phyloP scores from a whole-genome alignment of 2,329 filamentous ascomycete genomes.

The Cladobotryum mycophilum region DNA sequence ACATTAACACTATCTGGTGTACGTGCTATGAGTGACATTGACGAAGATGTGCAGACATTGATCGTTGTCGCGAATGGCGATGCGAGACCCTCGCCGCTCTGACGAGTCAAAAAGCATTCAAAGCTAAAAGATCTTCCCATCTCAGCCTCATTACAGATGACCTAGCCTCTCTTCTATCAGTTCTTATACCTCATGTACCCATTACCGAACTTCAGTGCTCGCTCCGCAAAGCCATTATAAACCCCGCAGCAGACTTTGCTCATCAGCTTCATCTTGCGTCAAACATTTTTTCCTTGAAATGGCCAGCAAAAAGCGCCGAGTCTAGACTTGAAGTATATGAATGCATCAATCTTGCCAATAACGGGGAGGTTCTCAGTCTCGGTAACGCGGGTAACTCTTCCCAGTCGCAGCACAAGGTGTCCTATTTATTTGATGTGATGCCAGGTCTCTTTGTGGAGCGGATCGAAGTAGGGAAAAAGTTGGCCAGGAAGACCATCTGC shows the following conservation, averaged over 20 bases:
- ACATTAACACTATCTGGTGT: background rate
- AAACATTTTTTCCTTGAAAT: slow-evolving; percentile 30
- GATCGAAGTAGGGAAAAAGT: slow-evolving; percentile 27
- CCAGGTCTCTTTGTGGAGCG: slow-evolving; percentile 33
- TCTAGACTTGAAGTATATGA: slow-evolving; percentile 32
- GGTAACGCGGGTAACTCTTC: slow-evolving; percentile 24
- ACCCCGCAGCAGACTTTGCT: slow-evolving; percentile 31
- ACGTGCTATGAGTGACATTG: slow-evolving; percentile 6
- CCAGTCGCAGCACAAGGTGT: slow-evolving; percentile 22
- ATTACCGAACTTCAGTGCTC: slow-evolving; percentile 26
- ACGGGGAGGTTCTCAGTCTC: slow-evolving; percentile 24
- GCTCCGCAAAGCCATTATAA: slow-evolving; percentile 26
- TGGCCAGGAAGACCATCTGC: slow-evolving; percentile 25
- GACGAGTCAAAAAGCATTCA: slow-evolving; percentile 26
- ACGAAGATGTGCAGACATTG: slow-evolving; percentile 21
- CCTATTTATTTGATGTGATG: slow-evolving; percentile 31
- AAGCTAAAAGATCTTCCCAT: slow-evolving; percentile 22
- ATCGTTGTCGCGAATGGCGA: slow-evolving; percentile 32
- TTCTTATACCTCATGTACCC: slow-evolving; percentile 22
- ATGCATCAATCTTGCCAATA: slow-evolving; percentile 29
- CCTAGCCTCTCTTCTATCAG: slow-evolving; percentile 25
- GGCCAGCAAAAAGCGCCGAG: slow-evolving; percentile 31
- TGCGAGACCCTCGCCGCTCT: slow-evolving; percentile 31
- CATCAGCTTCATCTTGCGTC: slow-evolving; percentile 30
- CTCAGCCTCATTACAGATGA: slow-evolving; percentile 27